Percentiles rank a stretch among this genome's conserved stretches.
These are phyloP conservation scores for Suillus sp. DNA, from an alignment of 768 basidiomycete species.

Conservation along the genomic window DNA sequence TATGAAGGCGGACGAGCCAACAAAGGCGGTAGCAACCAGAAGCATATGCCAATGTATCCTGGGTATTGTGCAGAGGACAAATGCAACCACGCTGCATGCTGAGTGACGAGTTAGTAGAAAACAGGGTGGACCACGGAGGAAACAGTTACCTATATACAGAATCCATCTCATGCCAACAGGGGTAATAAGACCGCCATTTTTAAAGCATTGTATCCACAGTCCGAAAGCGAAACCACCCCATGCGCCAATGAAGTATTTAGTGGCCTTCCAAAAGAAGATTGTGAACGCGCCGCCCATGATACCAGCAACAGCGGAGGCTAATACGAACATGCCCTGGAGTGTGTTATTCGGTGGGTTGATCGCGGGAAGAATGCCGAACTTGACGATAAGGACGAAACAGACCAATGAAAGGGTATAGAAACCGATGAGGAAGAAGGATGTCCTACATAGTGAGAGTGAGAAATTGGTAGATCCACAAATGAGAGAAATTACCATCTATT, in stretches of 20 bases:
- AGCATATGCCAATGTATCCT: slow-evolving; percentile 87
- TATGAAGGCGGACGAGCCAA: slow-evolving; percentile 89
- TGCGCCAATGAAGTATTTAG: slow-evolving; percentile 72
- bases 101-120: slow-evolving; percentile 24
- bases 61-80: slow-evolving; percentile 82
- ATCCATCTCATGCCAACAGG: slow-evolving; percentile 86
- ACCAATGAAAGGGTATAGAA: slow-evolving; percentile 88
- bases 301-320: slow-evolving; percentile 79
- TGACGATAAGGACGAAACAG: slow-evolving; percentile 85
- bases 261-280: slow-evolving; percentile 92
- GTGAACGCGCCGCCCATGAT: slow-evolving; percentile 81
- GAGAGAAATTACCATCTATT: slow-evolving; percentile 72
- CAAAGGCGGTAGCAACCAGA: slow-evolving; percentile 83
- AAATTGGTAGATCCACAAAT: slow-evolving; percentile 10
- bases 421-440: slow-evolving; percentile 90
- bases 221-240: slow-evolving; percentile 79
- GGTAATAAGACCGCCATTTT: slow-evolving; percentile 76
- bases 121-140: slow-evolving; percentile 17
- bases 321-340: slow-evolving; percentile 87
- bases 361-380: slow-evolving; percentile 83
- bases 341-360: slow-evolving; percentile 79
- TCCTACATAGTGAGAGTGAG: slow-evolving; percentile 50
- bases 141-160: slow-evolving; percentile 71
- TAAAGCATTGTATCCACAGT: slow-evolving; percentile 86
- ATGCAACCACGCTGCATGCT: slow-evolving; percentile 77